These are phyloP conservation scores for Suillus plorans DNA, from an alignment of 768 basidiomycete genomes.

Conservation along the genomic window DNA sequence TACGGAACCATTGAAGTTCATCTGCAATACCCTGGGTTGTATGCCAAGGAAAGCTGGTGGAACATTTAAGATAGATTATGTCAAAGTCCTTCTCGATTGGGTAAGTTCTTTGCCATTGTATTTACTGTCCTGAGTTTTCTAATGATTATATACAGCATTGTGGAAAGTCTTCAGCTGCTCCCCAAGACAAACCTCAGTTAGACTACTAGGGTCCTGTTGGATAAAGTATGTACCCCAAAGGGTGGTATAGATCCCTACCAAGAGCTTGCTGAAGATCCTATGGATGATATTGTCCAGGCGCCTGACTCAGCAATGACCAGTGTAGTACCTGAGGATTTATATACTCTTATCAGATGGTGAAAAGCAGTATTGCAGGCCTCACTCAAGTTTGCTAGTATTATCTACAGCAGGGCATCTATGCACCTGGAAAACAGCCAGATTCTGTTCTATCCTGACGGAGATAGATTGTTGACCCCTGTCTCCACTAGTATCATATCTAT, in stretches of 20 bases:
- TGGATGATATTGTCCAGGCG: not conserved
- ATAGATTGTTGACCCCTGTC: not conserved
- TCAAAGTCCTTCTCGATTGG: constrained; percentile 9
- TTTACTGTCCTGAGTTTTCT: not conserved
- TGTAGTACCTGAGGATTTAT: not conserved
- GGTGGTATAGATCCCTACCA: accelerated
- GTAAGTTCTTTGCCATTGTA: not conserved
- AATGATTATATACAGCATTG: not conserved
- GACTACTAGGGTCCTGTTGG: constrained; percentile 6
- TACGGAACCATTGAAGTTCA: not conserved
- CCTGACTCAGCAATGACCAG: not conserved
- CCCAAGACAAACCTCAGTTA: not conserved
- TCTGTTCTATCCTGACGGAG: not conserved
- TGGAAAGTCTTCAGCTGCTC: not conserved
- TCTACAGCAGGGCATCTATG: not conserved
- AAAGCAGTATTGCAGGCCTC: not conserved
- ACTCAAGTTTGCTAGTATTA: not conserved
- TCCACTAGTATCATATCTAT: not conserved
- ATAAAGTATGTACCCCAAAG: not conserved
- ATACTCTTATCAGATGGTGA: not conserved
- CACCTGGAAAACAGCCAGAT: not conserved
- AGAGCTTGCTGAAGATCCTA: not conserved
- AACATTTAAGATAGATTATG: constrained; percentile 8
- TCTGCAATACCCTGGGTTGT: constrained; percentile 6
- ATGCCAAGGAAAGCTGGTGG: not conserved